A percentile compares a stretch with the other conserved stretches of the same genome.
These are phyloP conservation scores for Leavenworthia alabamica DNA, from an alignment of 345 rosid species.

Conservation along the genomic window DNA sequence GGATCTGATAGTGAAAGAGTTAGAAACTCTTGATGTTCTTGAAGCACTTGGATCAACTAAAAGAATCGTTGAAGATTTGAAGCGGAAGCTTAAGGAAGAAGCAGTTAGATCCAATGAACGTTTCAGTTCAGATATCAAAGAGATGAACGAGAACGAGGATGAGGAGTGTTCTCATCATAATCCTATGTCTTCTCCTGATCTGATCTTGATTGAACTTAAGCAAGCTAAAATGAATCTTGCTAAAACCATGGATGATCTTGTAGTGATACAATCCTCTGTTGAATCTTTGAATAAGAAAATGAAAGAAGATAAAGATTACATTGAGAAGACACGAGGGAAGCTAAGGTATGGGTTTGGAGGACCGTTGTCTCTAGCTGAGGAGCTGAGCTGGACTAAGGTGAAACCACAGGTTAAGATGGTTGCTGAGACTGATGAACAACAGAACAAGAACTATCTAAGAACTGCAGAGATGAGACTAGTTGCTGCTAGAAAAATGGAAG, in stretches of 20 bases:
- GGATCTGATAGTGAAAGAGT: conserved; percentile 84
- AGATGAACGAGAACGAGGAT: conserved; percentile 48
- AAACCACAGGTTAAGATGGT: conserved; percentile 41
- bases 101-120: conserved; percentile 56
- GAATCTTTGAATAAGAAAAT: conserved; percentile 69
- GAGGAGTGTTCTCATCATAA: conserved; percentile 35
- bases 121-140: conserved; percentile 42
- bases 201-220: conserved; percentile 72
- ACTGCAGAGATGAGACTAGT: conserved; percentile 80
- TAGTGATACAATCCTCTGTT: conserved; percentile 72
- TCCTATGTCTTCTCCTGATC: conserved; percentile 59
- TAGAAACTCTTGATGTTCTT: conserved; percentile 83
- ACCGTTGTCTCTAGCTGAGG: conserved; percentile 44
- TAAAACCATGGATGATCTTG: conserved; percentile 77
- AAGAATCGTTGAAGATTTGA: conserved; percentile 75
- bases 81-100: conserved; percentile 78
- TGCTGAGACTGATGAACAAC: conserved; percentile 36
- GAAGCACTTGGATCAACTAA: conserved; percentile 88
- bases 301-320: conserved; percentile 64
- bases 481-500: conserved; percentile 98
- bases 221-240: conserved; percentile 85
- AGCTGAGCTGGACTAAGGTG: conserved; percentile 41
- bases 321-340: conserved; percentile 58
- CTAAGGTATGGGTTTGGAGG: conserved; percentile 55
- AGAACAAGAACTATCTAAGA: conserved; percentile 36